These are phyloP conservation scores for Phytophthora lateralis DNA, from an alignment of 352 stramenopile species.

Conservation along the genomic window DNA sequence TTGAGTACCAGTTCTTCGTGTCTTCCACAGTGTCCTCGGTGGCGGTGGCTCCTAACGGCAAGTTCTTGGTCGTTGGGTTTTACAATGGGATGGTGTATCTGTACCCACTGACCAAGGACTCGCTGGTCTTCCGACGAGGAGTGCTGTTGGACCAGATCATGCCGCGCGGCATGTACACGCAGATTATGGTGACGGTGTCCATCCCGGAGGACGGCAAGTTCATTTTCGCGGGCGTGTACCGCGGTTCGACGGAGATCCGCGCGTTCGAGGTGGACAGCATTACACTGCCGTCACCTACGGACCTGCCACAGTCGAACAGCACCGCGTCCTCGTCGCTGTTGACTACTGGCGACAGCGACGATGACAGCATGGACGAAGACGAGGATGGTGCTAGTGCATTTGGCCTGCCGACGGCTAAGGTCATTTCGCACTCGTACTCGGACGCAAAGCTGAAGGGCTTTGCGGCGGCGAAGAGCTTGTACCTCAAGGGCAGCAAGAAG, in stretches of 20 bases:
- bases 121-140: conserved; percentile 66
- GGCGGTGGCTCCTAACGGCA: conserved; percentile 65
- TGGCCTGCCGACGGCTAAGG: conserved; percentile 52
- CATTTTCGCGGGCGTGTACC: conserved; percentile 87
- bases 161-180: conserved; percentile 80
- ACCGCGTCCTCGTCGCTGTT: conserved; percentile 9
- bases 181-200: conserved; percentile 80
- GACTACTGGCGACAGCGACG: conserved; percentile 25
- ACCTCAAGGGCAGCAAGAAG: conserved; percentile 41
- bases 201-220: conserved; percentile 82
- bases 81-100: conserved; percentile 68
- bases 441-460: conserved; percentile 89
- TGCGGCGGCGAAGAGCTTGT: conserved; percentile 71
- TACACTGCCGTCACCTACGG: conserved; percentile 46
- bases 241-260: conserved; percentile 86
- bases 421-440: conserved; percentile 72
- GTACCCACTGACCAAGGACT: conserved; percentile 71
- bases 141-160: conserved; percentile 85
- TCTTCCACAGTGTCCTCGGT: conserved; percentile 80
- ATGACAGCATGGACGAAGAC: conserved; percentile 39
- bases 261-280: conserved; percentile 86
- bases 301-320: conserved; percentile 15
- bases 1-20: conserved; percentile 70
- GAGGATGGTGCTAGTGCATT: conserved; percentile 34
- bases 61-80: conserved; percentile 83